phyloP scores from a whole-genome alignment of 2,329 filamentous ascomycete genomes.

The Lachnellula subtilissima region DNA sequence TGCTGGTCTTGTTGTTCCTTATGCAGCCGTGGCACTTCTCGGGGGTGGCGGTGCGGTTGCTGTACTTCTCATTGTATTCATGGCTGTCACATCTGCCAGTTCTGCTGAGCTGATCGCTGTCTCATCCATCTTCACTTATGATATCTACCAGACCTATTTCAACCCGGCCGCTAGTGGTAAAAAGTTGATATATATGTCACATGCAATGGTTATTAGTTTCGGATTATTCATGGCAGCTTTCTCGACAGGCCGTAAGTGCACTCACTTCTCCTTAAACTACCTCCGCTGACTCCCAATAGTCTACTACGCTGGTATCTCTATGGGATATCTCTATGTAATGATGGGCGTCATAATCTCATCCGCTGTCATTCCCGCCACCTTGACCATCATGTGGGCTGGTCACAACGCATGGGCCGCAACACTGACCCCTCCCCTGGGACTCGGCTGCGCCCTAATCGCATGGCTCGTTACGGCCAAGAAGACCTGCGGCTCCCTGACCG shows the following conservation, averaged over 20 bases:
- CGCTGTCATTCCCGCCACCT: slow-evolving; percentile 75
- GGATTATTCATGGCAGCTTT: slow-evolving; percentile 74
- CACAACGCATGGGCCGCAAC: slow-evolving; percentile 74
- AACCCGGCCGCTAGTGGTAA: slow-evolving; percentile 71
- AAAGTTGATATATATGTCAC: slow-evolving; percentile 74
- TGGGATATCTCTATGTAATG: slow-evolving; percentile 84
- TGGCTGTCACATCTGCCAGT: slow-evolving; percentile 82
- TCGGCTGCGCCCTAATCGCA: slow-evolving; percentile 63
- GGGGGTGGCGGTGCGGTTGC: slow-evolving; percentile 76
- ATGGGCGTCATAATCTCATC: slow-evolving; percentile 90
- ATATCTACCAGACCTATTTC: slow-evolving; percentile 83
- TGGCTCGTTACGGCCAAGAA: slow-evolving; percentile 75
- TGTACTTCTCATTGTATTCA: slow-evolving; percentile 77
- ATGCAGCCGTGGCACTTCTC: slow-evolving; percentile 76
- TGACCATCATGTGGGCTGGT: slow-evolving; percentile 75
- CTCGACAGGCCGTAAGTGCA: slow-evolving; percentile 54
- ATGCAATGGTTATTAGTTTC: slow-evolving; percentile 68
- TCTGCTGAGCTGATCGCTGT: slow-evolving; percentile 83
- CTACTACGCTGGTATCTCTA: slow-evolving; percentile 61
- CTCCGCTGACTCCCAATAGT: slow-evolving; percentile 10
- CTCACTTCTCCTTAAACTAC: slow-evolving; percentile 41
- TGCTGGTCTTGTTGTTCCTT: slow-evolving; percentile 78
- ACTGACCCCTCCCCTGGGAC: slow-evolving; percentile 63
- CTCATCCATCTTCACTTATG: slow-evolving; percentile 83
- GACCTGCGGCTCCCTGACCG: slow-evolving; percentile 62